These are phyloP conservation scores for Ceriops decandra DNA, from an alignment of 345 rosid genomes.

Conservation along the genomic window DNA sequence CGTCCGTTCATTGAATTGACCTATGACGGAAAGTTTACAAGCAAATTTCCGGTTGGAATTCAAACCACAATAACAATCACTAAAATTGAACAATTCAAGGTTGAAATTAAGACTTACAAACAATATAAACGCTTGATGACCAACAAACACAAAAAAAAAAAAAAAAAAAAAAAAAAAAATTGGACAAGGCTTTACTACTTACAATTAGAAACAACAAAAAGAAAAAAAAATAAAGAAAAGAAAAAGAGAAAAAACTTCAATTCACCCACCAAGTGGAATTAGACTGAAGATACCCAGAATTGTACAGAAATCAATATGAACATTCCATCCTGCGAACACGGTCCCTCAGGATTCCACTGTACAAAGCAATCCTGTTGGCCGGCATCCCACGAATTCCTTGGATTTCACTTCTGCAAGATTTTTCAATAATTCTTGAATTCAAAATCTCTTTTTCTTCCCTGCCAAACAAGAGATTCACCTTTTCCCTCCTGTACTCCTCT, in stretches of 20 bases:
- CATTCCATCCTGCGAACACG: conserved; percentile 43
- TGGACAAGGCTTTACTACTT: conserved; percentile 7
- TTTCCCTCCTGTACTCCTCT: conserved; percentile 48
- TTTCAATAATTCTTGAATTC: conserved; percentile 16
- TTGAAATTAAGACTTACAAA: too few relatives aligned
- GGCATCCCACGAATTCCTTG: conserved; percentile 23
- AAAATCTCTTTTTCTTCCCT: conserved; percentile 11
- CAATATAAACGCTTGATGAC: too few relatives aligned
- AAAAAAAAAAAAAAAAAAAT: too few relatives aligned
- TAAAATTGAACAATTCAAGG: too few relatives aligned
- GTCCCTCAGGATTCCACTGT: conserved; percentile 63
- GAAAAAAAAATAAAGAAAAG: background rate
- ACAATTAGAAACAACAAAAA: background rate
- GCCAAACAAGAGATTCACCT: background rate
- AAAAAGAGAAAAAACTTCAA: background rate
- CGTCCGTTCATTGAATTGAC: background rate
- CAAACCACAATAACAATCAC: background rate
- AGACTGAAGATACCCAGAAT: background rate
- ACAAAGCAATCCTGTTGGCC: conserved; percentile 59
- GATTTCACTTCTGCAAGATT: conserved; percentile 42
- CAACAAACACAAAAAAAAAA: too few relatives aligned
- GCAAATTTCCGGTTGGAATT: background rate
- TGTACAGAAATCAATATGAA: conserved; percentile 32
- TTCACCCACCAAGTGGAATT: background rate
- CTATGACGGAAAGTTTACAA: background rate